phyloP scores from a whole-genome alignment of 2,329 filamentous ascomycete genomes.

The Hypoxylon sp. region DNA sequence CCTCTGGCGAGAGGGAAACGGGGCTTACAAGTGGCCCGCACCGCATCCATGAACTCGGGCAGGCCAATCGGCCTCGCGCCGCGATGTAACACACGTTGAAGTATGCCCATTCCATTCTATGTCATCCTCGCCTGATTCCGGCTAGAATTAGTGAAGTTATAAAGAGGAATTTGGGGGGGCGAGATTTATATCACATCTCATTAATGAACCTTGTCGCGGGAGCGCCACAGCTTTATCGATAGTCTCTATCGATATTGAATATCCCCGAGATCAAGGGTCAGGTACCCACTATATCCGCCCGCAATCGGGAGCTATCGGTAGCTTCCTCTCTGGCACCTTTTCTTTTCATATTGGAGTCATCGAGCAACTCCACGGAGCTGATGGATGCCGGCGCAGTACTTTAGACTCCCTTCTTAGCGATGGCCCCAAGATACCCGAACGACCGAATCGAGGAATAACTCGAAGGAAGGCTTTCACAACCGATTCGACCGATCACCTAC shows the following conservation, averaged over 20 bases:
- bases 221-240: constrained; percentile 2
- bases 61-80: constrained; percentile 55
- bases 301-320: constrained; percentile 1
- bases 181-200: not conserved
- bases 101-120: constrained; percentile 56
- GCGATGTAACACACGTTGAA: constrained; percentile 55
- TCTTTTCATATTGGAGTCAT: constrained; percentile 1
- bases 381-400: constrained; percentile 22
- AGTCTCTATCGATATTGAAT: constrained; percentile 28
- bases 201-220: not conserved
- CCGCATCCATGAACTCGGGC: constrained; percentile 60
- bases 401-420: constrained; percentile 11
- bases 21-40: constrained; percentile 62
- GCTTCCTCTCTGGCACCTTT: not conserved
- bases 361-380: not conserved
- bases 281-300: constrained; percentile 1
- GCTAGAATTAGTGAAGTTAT: constrained; percentile 4
- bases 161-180: not conserved
- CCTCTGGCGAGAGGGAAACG: constrained; percentile 59
- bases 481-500: not conserved
- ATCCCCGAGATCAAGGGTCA: not conserved
- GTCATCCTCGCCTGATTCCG: constrained; percentile 5
- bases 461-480: not conserved
- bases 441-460: not conserved
- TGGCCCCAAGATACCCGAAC: constrained; percentile 21